Percentiles rank a stretch among this genome's conserved stretches.
These are phyloP conservation scores for Spizellomyces sp. DNA, from an alignment of 192 early-diverging fungal species.

Conservation along the genomic window DNA sequence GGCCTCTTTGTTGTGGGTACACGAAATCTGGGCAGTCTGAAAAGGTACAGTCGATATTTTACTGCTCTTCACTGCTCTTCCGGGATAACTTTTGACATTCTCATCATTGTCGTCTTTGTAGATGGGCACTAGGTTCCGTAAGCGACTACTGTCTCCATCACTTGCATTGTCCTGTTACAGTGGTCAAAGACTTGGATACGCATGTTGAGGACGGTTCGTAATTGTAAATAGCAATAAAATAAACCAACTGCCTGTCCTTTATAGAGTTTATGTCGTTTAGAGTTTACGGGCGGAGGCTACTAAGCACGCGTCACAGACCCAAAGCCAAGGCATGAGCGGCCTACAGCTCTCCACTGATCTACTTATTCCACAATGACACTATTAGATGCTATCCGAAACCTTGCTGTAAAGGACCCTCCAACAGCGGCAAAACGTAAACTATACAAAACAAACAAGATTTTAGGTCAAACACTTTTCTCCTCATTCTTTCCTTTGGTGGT, in stretches of 20 bases:
- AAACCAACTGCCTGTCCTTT: too few relatives aligned
- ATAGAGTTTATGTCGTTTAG: too few relatives aligned
- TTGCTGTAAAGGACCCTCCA: constrained; percentile 10
- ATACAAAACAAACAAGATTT: constrained; percentile 36
- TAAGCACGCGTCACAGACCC: too few relatives aligned
- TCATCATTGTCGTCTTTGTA: neutral
- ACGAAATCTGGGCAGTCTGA: constrained; percentile 23
- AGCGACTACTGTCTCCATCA: constrained; percentile 38
- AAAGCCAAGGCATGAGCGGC: too few relatives aligned
- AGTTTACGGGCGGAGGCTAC: too few relatives aligned
- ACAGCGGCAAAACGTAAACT: constrained; percentile 28
- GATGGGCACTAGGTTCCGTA: constrained; percentile 40
- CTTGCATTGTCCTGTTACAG: constrained; percentile 29
- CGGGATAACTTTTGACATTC: too few relatives aligned
- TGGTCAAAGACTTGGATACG: constrained; percentile 28
- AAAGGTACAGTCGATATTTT: constrained; percentile 13
- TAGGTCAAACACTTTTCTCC: constrained; percentile 7
- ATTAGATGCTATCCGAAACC: neutral
- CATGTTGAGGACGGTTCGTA: too few relatives aligned
- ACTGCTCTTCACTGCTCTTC: neutral
- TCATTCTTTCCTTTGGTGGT: neutral
- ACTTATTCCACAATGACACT: too few relatives aligned
- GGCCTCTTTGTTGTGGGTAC: constrained; percentile 34
- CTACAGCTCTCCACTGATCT: too few relatives aligned
- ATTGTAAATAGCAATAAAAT: too few relatives aligned